Evolutionary conservation across 768 basidiomycete species (phyloP), one percentile per base, ranked within the genome.

Genomic region (Lactarius indigo): DNA sequence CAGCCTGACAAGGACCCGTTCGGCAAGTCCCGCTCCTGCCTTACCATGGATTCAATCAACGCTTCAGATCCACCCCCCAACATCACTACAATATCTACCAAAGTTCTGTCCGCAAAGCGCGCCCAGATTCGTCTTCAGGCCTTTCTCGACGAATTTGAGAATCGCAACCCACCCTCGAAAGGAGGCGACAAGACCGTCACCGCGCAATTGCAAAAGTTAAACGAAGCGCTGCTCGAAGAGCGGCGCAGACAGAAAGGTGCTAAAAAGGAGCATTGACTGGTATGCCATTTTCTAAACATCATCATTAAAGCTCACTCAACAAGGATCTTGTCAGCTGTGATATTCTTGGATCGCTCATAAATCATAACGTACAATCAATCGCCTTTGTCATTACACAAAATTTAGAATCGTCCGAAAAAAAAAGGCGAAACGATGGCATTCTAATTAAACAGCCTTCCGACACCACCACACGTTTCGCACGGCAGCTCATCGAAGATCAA

Each of bases 391-490:
- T 26, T 26, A 50, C 23, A 50, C 47, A 4, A 47, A 50, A 26
- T 50, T 50, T n/a, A 47, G 44, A 20, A 26, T 23, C 23, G 13
- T 26, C 50, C 9, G 0, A 39, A 13, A 50, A 13, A 26, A 13
- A 13, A 6, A n/a, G n/a, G n/a, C n/a, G n/a, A n/a, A 50, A 47
- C 10, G 10, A 47, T 1, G 3, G 2, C 26, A 20, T 20, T 67
- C 42, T 47, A 68, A 47, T 64, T 64, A 26, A 69, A 17, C 52
- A 65, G 23, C 73, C 91, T 80, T 35, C 91, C 91, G 20, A 87
- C 71, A 9, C 92, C 91, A 13, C 78, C 76, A 77, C 92, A 93
- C 5, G 78, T 76, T 1, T 75, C 75, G 75, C 91, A 93, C 42
- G 74, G 77, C 58, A 77, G 73, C 68, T 78, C 73, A 64, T 88